Conservation (phyloP, 257 asterid genomes). For the Solanum corneliomulleri region DNA sequence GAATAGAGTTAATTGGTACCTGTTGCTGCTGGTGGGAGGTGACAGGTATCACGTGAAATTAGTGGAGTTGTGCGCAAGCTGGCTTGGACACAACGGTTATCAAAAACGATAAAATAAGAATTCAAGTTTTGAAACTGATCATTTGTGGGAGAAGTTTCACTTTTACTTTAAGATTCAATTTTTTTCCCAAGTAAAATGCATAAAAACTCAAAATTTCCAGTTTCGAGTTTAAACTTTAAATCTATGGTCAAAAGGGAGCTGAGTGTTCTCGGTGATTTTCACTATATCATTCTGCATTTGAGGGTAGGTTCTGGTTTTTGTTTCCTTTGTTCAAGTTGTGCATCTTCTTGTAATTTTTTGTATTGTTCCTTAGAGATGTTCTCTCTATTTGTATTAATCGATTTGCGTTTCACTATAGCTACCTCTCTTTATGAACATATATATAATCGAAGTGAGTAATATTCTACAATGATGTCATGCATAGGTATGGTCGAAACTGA, state of each 20-base stretch:
- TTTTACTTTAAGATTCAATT: background rate
- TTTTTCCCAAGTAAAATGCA: background rate
- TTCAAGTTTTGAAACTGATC: background rate
- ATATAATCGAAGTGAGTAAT: background rate
- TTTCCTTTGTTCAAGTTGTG: background rate
- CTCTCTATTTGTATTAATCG: background rate
- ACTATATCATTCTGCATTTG: background rate
- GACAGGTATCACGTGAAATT: background rate
- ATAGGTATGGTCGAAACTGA: conserved; percentile 83
- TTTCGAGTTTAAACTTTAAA: background rate
- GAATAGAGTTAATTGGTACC: background rate
- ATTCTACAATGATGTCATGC: background rate
- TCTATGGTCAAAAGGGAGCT: background rate
- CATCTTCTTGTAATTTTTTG: background rate
- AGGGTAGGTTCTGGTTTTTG: background rate
- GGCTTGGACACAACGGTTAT: background rate
- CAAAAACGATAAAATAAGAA: background rate
- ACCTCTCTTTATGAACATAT: background rate
- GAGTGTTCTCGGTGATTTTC: background rate
- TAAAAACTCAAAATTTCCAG: background rate
- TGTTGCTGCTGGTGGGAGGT: background rate
- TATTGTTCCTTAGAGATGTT: background rate
- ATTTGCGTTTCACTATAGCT: background rate
- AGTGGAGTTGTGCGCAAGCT: background rate
- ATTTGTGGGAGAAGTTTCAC: background rate